Evolutionary conservation across 1,284 basidiomycete genomes (phyloP).

Genomic region (Paramarasmius palmivorus): DNA sequence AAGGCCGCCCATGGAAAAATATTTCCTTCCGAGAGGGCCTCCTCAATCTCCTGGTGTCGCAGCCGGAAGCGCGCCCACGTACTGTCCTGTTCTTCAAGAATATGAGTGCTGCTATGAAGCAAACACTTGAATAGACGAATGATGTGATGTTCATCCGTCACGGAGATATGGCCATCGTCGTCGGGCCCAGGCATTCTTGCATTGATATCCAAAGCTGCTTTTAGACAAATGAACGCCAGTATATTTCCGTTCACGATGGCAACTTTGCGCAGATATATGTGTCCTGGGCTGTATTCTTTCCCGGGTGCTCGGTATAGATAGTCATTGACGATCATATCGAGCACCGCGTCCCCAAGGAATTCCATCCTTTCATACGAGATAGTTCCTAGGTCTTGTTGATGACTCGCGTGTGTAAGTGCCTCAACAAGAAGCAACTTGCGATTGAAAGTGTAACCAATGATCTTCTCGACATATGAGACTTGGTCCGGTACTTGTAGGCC

Average conservation of each 20-base stretch:
- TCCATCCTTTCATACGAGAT: slow-evolving; percentile 83
- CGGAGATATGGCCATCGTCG: slow-evolving; percentile 30
- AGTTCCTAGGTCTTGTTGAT: slow-evolving; percentile 56
- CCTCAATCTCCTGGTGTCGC: slow-evolving; percentile 38
- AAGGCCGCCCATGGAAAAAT: slow-evolving; percentile 71
- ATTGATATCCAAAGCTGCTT: slow-evolving; percentile 39
- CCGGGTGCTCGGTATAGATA: slow-evolving; percentile 63
- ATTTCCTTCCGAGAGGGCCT: slow-evolving; percentile 37
- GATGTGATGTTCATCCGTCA: slow-evolving; percentile 41
- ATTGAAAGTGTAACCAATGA: slow-evolving; percentile 71
- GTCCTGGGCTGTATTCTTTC: slow-evolving; percentile 64
- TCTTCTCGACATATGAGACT: slow-evolving; percentile 59
- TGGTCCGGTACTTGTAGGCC: slow-evolving; percentile 43
- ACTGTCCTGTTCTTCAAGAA: slow-evolving; percentile 63
- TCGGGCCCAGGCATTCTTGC: slow-evolving; percentile 49
- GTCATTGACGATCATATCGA: slow-evolving; percentile 70
- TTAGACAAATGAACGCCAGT: slow-evolving; percentile 65
- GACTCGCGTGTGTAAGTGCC: slow-evolving; percentile 77
- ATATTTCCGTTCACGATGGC: slow-evolving; percentile 72
- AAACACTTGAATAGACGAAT: slow-evolving; percentile 66
- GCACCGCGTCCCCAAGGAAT: slow-evolving; percentile 77
- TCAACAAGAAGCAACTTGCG: slow-evolving; percentile 69
- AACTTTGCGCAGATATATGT: slow-evolving; percentile 66
- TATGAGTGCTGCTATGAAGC: slow-evolving; percentile 58
- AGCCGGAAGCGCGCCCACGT: slow-evolving; percentile 53